Evolutionary conservation across 2,329 filamentous ascomycete species (phyloP).

Genomic region (Phaeosphaeriaceae sp.): DNA sequence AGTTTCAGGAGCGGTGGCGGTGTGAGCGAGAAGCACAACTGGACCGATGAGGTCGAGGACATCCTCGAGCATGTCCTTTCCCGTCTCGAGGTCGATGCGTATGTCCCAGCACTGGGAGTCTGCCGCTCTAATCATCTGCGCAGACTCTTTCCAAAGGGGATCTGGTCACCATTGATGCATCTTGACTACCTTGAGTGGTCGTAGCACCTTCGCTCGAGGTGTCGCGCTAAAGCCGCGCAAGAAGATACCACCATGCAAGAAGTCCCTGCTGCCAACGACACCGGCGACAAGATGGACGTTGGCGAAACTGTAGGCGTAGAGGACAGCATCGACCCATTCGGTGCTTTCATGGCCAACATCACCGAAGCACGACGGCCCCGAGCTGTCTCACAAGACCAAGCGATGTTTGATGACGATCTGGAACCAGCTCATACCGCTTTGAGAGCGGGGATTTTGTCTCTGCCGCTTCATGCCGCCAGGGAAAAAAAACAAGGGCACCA

Average conservation of each 20-base stretch:
- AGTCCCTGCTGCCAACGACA: slow-evolving; percentile 33
- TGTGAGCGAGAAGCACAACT: slow-evolving; percentile 45
- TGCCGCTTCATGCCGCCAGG: slow-evolving; percentile 65
- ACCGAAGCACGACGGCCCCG: slow-evolving; percentile 46
- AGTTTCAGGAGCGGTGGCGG: slow-evolving; percentile 29
- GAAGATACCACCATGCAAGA: slow-evolving; percentile 57
- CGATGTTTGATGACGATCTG: slow-evolving; percentile 86
- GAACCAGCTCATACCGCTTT: slow-evolving; percentile 71
- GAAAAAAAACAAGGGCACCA: slow-evolving; percentile 95
- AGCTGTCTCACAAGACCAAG: slow-evolving; percentile 73
- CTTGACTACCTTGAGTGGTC: not conserved
- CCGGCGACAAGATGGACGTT: slow-evolving; percentile 63
- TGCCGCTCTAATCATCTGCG: not conserved
- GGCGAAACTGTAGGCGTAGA: slow-evolving; percentile 58
- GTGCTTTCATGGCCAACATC: slow-evolving; percentile 92
- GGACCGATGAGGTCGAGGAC: slow-evolving; percentile 42
- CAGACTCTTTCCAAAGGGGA: no score
- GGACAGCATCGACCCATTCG: slow-evolving; percentile 84
- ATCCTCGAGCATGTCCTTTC: slow-evolving; percentile 27
- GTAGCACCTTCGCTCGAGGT: not conserved
- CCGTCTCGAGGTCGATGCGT: slow-evolving; percentile 39
- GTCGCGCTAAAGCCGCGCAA: slow-evolving; percentile 45
- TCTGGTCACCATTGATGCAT: not conserved
- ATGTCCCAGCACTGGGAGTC: not conserved
- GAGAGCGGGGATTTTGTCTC: slow-evolving; percentile 64